Base-by-base conservation (phyloP, 257 asterid species). In the Hygrophila difformis region DNA sequence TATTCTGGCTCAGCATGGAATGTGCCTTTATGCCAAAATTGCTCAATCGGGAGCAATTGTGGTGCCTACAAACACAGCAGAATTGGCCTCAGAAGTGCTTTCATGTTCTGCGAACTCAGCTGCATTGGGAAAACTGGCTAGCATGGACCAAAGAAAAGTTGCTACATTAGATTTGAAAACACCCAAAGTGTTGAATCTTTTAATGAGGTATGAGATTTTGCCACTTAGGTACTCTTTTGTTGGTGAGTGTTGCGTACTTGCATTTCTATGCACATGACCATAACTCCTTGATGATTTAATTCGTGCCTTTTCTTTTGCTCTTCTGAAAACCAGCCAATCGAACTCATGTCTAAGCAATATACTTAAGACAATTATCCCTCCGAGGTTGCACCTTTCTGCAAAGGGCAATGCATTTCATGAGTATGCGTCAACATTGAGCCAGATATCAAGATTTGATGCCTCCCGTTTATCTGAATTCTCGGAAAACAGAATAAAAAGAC, bases 71-170 rank as follows among this genome's bases (percentile, higher is more conserved):
- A 60, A 51, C 62, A 51, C 21, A 28, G 49, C 77, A 65, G 80
- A 79, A 68, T 72, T 85, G 72, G 78, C 84, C 46, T 70, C 73
- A 57, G 94, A 80, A 71, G 82, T 91, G 96, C 42, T 85, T 42
- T 67, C 71, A 33, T 72, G 82, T 67, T 77, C 96, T 11, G 51
- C 60, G 38, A 72, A 66, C 55, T 62, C 84, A 17, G 69, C 70
- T 73, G 91, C 98, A 47, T 49, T 91, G 44, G 98, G 94, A 47
- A 91, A 77, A 50, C 63, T 82, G 66, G 78, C 72, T 34, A 54
- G 61, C 55, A 71, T 36, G 67, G 76, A 59, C 28, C 50, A 57
- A 40, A 60, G 46, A 53, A 47, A 37, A 41, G 22, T 37, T 39
- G 57, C 46, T 19, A 18, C 6, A 46, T 35, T 50, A 26, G 69